phyloP scores from a whole-genome alignment of 768 basidiomycete species.

The Mrakia blollopis region DNA sequence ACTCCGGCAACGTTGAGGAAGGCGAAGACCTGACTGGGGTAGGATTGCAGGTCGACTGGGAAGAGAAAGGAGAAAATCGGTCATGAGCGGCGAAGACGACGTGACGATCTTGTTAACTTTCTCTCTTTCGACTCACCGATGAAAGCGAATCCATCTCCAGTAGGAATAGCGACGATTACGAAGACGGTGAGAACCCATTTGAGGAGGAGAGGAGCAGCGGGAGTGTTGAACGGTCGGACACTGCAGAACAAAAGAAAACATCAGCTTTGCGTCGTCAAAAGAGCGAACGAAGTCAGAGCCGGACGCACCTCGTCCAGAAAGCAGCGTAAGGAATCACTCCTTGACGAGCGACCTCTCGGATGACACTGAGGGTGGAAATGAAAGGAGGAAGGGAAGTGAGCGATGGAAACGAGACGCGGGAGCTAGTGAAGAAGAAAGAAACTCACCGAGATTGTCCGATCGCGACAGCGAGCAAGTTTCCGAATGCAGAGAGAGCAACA shows the following conservation, averaged over 20 bases:
- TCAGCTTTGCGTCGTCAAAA: too few relatives aligned
- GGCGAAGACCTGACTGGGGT: constrained; percentile 39
- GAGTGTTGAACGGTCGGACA: constrained; percentile 66
- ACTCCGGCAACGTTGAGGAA: constrained; percentile 42
- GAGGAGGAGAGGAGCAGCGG: constrained; percentile 57
- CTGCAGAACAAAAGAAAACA: constrained; percentile 38
- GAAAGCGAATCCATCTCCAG: constrained; percentile 71
- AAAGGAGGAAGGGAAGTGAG: too few relatives aligned
- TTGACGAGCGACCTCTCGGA: constrained; percentile 55
- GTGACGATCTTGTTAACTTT: constrained; percentile 43
- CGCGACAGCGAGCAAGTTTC: constrained; percentile 35
- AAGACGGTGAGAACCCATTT: constrained; percentile 60
- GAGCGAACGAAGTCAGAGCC: too few relatives aligned
- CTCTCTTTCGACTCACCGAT: constrained; percentile 35
- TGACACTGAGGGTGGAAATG: constrained; percentile 44
- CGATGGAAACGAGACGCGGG: too few relatives aligned
- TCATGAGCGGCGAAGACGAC: constrained; percentile 49
- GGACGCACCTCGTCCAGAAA: constrained; percentile 51
- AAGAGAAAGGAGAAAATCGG: constrained; percentile 34
- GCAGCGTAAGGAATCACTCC: constrained; percentile 56
- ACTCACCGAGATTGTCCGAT: constrained; percentile 43
- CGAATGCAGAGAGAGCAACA: constrained; percentile 35
- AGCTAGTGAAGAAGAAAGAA: too few relatives aligned
- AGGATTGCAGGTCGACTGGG: constrained; percentile 33
- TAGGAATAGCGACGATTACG: constrained; percentile 56